These are phyloP conservation scores for Fusarium nelsonii DNA, from an alignment of 2,329 filamentous ascomycete genomes.

Conservation along the genomic window DNA sequence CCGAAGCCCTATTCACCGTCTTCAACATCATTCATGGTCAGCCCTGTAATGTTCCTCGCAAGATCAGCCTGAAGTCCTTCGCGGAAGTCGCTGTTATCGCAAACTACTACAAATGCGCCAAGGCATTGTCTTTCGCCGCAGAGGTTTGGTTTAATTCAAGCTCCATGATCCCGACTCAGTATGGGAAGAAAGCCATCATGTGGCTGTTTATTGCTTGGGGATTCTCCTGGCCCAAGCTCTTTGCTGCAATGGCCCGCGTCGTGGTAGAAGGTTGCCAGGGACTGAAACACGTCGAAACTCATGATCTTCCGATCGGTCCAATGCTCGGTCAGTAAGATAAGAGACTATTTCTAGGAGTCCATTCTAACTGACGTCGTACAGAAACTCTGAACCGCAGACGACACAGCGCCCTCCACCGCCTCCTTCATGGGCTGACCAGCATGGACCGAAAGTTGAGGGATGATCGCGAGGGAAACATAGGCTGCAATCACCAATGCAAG, in stretches of 20 bases:
- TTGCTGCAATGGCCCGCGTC: background rate
- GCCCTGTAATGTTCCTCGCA: background rate
- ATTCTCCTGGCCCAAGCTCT: background rate
- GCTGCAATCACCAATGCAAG: background rate
- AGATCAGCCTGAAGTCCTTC: background rate
- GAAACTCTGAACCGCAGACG: background rate
- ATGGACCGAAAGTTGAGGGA: background rate
- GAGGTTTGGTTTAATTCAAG: background rate
- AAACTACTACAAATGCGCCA: conserved; percentile 15
- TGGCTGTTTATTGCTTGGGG: background rate
- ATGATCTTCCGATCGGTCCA: background rate
- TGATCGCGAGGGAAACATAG: background rate
- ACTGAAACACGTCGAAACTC: background rate
- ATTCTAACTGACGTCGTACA: background rate
- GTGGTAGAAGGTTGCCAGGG: background rate
- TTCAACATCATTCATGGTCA: conserved; percentile 17
- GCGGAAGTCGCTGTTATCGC: background rate
- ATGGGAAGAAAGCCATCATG: background rate
- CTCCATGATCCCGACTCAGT: background rate
- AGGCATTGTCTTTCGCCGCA: background rate
- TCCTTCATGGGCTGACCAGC: background rate
- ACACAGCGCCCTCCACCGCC: background rate
- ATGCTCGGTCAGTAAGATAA: background rate
- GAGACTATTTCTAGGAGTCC: rapidly evolving
- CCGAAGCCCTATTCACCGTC: conserved; percentile 3